These are phyloP conservation scores for Russula compacta DNA, from an alignment of 768 basidiomycete species.

Conservation along the genomic window DNA sequence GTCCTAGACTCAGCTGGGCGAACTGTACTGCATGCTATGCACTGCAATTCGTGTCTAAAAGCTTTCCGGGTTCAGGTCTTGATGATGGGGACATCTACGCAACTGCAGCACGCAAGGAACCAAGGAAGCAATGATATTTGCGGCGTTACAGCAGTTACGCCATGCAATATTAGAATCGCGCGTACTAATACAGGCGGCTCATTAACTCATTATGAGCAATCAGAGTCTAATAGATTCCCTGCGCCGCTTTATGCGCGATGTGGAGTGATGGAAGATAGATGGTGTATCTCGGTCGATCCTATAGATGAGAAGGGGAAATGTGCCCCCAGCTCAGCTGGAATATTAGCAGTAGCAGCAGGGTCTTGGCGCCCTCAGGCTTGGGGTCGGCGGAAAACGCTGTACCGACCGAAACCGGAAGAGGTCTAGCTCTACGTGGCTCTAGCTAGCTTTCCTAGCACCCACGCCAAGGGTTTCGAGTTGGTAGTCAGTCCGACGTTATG, in stretches of 20 bases:
- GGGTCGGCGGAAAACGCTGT: too few species aligned
- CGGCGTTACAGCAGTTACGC: too few species aligned
- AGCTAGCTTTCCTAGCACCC: too few species aligned
- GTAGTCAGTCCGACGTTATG: too few species aligned
- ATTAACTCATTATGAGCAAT: neutral
- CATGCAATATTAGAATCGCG: too few species aligned
- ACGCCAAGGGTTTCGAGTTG: too few species aligned
- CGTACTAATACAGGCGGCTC: neutral
- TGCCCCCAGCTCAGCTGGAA: neutral
- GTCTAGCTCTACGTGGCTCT: too few species aligned
- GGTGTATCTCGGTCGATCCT: neutral
- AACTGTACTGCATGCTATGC: neutral
- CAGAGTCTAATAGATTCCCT: neutral
- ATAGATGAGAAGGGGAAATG: neutral
- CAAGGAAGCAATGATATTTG: neutral
- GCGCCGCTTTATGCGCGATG: neutral
- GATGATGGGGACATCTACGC: neutral
- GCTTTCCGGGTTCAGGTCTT: neutral
- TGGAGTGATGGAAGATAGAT: neutral
- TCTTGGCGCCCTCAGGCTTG: neutral
- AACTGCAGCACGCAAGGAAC: neutral
- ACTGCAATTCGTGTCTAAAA: neutral
- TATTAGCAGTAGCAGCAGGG: neutral
- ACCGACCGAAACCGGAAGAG: too few species aligned
- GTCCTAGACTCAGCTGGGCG: neutral